These are phyloP conservation scores for Jamesozyma hellenica DNA, from an alignment of 805 yeast genomes.

Conservation along the genomic window DNA sequence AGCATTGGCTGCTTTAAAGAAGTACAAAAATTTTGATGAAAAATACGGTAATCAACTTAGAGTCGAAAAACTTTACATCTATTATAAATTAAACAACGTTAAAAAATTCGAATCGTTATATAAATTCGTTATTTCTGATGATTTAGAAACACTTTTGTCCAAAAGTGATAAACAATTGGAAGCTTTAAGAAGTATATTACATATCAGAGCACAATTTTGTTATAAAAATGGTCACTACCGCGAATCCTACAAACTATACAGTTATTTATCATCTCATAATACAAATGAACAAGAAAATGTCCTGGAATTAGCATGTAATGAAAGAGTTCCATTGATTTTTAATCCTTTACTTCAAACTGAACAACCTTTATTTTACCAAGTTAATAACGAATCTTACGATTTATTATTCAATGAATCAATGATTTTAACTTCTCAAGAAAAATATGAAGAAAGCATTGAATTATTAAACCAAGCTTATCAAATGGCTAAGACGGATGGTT, in stretches of 20 bases:
- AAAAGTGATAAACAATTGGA: slow-evolving; percentile 6
- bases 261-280: slow-evolving; percentile 33
- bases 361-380: slow-evolving; percentile 3
- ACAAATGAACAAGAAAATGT: slow-evolving; percentile 32
- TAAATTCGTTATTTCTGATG: slow-evolving; percentile 11
- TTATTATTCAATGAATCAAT: slow-evolving; percentile 54
- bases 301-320: slow-evolving; percentile 55
- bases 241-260: slow-evolving; percentile 44
- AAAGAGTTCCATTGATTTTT: slow-evolving; percentile 56
- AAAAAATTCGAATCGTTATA: slow-evolving; percentile 24
- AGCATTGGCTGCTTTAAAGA: slow-evolving; percentile 38
- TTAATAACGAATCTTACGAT: slow-evolving; percentile 41
- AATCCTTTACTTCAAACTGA: slow-evolving; percentile 11
- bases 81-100: slow-evolving; percentile 42
- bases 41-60: slow-evolving; percentile 28
- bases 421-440: slow-evolving; percentile 38
- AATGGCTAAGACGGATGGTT: slow-evolving; percentile 33
- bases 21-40: slow-evolving; percentile 31
- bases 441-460: slow-evolving; percentile 33
- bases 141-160: slow-evolving; percentile 2
- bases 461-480: slow-evolving; percentile 38
- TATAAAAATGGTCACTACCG: slow-evolving; percentile 42
- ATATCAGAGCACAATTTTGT: slow-evolving; percentile 43
- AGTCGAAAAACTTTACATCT: slow-evolving; percentile 52
- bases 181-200: slow-evolving; percentile 34